These are phyloP conservation scores for Nothophytophthora sp. DNA, from an alignment of 352 stramenopile genomes.

Conservation along the genomic window DNA sequence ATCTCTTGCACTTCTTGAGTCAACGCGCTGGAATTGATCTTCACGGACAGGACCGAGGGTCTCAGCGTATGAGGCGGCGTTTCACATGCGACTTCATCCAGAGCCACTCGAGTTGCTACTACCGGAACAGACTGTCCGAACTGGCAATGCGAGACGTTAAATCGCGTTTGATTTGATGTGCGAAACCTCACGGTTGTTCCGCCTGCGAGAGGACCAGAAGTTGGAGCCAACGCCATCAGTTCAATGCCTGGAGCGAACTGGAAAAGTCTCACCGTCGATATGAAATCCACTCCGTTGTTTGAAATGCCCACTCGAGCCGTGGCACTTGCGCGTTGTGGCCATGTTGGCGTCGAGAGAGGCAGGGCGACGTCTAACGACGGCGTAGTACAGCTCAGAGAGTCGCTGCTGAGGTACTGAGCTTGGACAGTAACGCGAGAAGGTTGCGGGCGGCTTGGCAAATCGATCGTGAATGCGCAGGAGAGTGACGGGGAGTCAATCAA, in stretches of 20 bases:
- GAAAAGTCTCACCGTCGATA: slow-evolving; percentile 21
- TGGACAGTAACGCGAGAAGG: slow-evolving; percentile 7
- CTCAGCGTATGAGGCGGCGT: slow-evolving; percentile 18
- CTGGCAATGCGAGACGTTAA: slow-evolving; percentile 30
- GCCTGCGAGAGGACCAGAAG: slow-evolving; percentile 21
- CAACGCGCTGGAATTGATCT: slow-evolving; percentile 4
- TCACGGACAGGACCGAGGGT: slow-evolving; percentile 16
- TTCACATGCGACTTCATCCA: slow-evolving; percentile 19
- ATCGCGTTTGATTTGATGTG: not conserved
- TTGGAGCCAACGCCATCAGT: slow-evolving; percentile 16
- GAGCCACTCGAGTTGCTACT: slow-evolving; percentile 1
- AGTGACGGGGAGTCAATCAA: slow-evolving; percentile 28
- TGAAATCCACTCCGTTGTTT: slow-evolving; percentile 57
- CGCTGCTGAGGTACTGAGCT: slow-evolving; percentile 21
- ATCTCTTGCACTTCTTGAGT: slow-evolving; percentile 31
- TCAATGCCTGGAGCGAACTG: slow-evolving; percentile 21
- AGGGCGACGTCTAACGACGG: slow-evolving; percentile 23
- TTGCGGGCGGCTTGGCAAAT: slow-evolving; percentile 19
- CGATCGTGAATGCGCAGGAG: slow-evolving; percentile 37
- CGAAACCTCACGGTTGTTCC: slow-evolving; percentile 25
- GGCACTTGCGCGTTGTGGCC: slow-evolving; percentile 14
- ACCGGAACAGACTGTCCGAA: slow-evolving; percentile 25
- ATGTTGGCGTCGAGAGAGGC: slow-evolving; percentile 7
- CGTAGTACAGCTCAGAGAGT: slow-evolving; percentile 30
- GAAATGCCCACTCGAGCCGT: slow-evolving; percentile 36